Conservation (phyloP, 2,329 filamentous ascomycete genomes). For the Alternaria gaisen region DNA sequence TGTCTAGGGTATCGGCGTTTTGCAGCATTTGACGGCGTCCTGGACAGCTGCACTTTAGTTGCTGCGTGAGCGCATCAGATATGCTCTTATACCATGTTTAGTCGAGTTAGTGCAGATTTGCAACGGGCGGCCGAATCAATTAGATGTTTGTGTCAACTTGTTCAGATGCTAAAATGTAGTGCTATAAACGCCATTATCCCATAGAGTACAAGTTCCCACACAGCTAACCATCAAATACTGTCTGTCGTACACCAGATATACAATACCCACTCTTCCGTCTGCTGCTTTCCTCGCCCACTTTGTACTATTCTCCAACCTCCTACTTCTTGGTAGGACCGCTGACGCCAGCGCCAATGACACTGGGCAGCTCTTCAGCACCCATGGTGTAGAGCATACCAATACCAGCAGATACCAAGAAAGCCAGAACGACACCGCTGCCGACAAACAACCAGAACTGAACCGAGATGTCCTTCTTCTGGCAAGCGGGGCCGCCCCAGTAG, state of each 20-base stretch:
- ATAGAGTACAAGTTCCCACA: constrained; percentile 28
- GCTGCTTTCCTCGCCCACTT: background rate
- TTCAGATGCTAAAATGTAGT: constrained; percentile 38
- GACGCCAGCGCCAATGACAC: constrained; percentile 95
- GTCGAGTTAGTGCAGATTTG: background rate
- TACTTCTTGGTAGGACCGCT: constrained; percentile 66
- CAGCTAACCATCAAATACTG: constrained; percentile 28
- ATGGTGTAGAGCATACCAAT: constrained; percentile 84
- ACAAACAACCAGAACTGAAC: constrained; percentile 87
- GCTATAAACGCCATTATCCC: constrained; percentile 45
- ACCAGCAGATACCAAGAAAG: constrained; percentile 73
- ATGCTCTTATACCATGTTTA: background rate
- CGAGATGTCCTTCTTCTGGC: constrained; percentile 91
- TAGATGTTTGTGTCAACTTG: constrained; percentile 12
- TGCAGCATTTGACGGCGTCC: constrained; percentile 16
- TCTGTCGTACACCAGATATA: constrained; percentile 45
- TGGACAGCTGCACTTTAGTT: constrained; percentile 7
- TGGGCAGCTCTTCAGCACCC: constrained; percentile 86
- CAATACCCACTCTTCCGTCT: constrained; percentile 19
- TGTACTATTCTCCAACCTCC: constrained; percentile 36
- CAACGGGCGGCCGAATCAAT: background rate
- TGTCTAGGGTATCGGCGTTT: constrained; percentile 8
- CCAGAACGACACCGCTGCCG: constrained; percentile 74
- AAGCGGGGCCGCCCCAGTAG: constrained; percentile 84
- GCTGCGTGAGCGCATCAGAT: constrained; percentile 6